These are phyloP conservation scores for peach (Prunus persica) DNA, from an alignment of 306 rosid species.

Conservation along the genomic window Prunus_persica_NCBIv2 NC_034009.1:7364501-7365000, in stretches of 20 bases:
- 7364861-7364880: conserved; percentile 35
- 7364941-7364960: conserved; percentile 7
- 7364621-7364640: conserved; percentile 37
- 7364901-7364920: conserved; percentile 26
- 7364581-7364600: conserved; percentile 33
- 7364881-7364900: conserved; percentile 45
- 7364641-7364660: conserved; percentile 35
- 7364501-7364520: conserved; percentile 14
- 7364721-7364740: not conserved
- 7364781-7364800: not conserved
- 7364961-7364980: conserved; percentile 14
- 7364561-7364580: conserved; percentile 29
- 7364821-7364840: not conserved
- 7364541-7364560: conserved; percentile 14
- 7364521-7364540: conserved; percentile 24
- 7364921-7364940: conserved; percentile 17
- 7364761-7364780: no score
- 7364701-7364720: conserved; percentile 52
- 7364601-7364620: conserved; percentile 46
- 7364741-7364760: no score
- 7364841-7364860: conserved; percentile 51
- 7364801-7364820: not conserved
- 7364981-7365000: conserved; percentile 12
- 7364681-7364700: conserved; percentile 46
- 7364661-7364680: conserved; percentile 31